Evolutionary conservation across 371 early-diverging fungal species (phyloP).

Genomic region (Chytridium lagenaria): DNA sequence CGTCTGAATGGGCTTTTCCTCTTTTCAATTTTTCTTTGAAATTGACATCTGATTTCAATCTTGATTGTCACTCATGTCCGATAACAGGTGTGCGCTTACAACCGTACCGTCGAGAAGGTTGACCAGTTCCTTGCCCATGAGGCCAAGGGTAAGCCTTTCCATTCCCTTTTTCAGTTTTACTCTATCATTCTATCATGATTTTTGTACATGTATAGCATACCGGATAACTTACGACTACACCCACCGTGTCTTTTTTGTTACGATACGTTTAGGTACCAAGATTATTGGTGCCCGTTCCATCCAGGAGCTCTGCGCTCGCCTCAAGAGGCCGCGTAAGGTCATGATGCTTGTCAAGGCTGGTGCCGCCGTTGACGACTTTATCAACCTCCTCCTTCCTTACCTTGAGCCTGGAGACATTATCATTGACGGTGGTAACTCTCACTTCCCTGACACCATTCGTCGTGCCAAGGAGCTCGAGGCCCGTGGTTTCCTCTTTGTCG

Average conservation of each 20-base stretch:
- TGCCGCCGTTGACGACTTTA: slow-evolving; percentile 93
- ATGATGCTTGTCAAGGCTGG: slow-evolving; percentile 99
- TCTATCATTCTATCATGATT: no score
- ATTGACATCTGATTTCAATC: no score
- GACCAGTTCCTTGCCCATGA: slow-evolving; percentile 92
- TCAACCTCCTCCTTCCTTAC: slow-evolving; percentile 83
- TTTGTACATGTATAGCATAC: no score
- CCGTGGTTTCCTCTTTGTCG: slow-evolving; percentile 94
- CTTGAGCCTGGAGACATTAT: slow-evolving; percentile 94
- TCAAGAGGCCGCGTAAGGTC: slow-evolving; percentile 95
- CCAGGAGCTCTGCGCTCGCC: slow-evolving; percentile 88
- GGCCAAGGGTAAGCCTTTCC: slow-evolving; percentile 82
- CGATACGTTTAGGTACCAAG: slow-evolving; percentile 83
- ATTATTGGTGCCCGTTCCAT: slow-evolving; percentile 93
- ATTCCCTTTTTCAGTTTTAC: no score
- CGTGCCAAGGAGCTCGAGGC: slow-evolving; percentile 84
- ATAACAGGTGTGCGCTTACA: slow-evolving; percentile 92
- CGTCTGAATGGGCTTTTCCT: no score
- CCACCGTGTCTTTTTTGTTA: no score
- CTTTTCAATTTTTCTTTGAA: no score
- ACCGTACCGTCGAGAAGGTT: slow-evolving; percentile 96
- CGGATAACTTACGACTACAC: no score
- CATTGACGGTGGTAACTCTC: slow-evolving; percentile 99
- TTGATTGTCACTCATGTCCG: no score
- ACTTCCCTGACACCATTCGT: slow-evolving; percentile 96